phyloP scores from a whole-genome alignment of 371 early-diverging fungal genomes.

The Lichtheimia corymbifera region DNA sequence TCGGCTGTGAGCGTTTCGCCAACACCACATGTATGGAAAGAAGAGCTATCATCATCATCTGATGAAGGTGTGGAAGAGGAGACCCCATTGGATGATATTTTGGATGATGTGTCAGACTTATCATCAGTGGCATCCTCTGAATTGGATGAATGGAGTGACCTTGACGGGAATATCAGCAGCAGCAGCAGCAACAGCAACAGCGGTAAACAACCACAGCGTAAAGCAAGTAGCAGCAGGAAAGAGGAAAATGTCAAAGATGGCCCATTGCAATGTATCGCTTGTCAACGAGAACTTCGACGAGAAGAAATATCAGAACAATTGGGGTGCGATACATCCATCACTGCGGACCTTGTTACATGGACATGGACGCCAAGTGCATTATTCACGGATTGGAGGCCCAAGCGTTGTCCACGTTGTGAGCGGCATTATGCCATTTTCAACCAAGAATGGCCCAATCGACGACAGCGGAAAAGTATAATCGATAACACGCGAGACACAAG shows the following conservation, averaged over 20 bases:
- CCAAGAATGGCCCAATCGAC: slow-evolving; percentile 44
- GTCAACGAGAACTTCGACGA: slow-evolving; percentile 28
- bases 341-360: slow-evolving; percentile 49
- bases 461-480: background rate
- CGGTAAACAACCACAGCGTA: background rate
- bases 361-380: slow-evolving; percentile 50
- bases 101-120: slow-evolving; percentile 46
- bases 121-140: slow-evolving; percentile 43
- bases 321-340: slow-evolving; percentile 29
- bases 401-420: slow-evolving; percentile 51
- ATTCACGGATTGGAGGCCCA: slow-evolving; percentile 44
- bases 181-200: background rate
- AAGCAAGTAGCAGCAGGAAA: too few species aligned
- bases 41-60: background rate
- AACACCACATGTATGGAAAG: background rate
- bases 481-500: too few species aligned
- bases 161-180: slow-evolving; percentile 13
- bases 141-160: slow-evolving; percentile 18
- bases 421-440: slow-evolving; percentile 41
- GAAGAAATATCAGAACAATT: slow-evolving; percentile 33
- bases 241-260: too few species aligned
- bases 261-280: slow-evolving; percentile 35
- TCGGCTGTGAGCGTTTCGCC: slow-evolving; percentile 46
- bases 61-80: slow-evolving; percentile 11
- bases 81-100: slow-evolving; percentile 25